phyloP scores from a whole-genome alignment of 2,329 filamentous ascomycete genomes.

The Chrysoporthe austroafricana region DNA sequence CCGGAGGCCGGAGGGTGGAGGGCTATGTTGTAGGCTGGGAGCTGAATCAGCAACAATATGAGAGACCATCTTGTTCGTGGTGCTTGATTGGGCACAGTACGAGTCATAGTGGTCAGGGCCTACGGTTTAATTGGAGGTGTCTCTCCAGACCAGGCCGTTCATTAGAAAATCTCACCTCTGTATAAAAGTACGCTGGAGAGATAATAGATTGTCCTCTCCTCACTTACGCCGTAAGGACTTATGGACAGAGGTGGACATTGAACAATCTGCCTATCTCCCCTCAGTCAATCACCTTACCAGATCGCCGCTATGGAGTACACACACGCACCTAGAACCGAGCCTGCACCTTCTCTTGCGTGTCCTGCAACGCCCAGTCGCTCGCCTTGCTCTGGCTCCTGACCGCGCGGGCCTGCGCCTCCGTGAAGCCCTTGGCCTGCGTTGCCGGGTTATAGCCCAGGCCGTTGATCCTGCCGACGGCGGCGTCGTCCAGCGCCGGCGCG shows the following conservation, averaged over 20 bases:
- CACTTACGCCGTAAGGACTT: too few species aligned
- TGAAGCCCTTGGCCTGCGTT: constrained; percentile 86
- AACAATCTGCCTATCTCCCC: neutral
- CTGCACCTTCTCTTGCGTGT: constrained; percentile 74
- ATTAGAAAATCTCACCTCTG: too few species aligned
- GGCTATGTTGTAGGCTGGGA: constrained; percentile 37
- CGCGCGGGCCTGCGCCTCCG: constrained; percentile 70
- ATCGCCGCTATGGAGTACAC: neutral
- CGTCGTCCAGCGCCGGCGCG: constrained; percentile 63
- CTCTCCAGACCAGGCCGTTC: neutral
- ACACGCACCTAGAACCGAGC: constrained; percentile 36
- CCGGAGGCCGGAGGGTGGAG: constrained; percentile 38
- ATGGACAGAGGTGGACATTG: neutral
- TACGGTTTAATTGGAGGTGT: neutral
- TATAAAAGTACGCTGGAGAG: too few species aligned
- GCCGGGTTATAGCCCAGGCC: constrained; percentile 90
- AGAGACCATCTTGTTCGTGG: neutral
- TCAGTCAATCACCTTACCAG: neutral
- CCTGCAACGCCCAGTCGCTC: constrained; percentile 78
- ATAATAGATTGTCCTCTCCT: too few species aligned
- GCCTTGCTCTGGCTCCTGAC: constrained; percentile 69
- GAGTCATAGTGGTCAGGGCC: neutral
- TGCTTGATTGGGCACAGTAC: neutral
- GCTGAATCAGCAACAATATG: neutral
- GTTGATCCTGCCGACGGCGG: constrained; percentile 66